These are phyloP conservation scores for Kwoniella shivajii DNA, from an alignment of 1,284 basidiomycete species.

Conservation along the genomic window DNA sequence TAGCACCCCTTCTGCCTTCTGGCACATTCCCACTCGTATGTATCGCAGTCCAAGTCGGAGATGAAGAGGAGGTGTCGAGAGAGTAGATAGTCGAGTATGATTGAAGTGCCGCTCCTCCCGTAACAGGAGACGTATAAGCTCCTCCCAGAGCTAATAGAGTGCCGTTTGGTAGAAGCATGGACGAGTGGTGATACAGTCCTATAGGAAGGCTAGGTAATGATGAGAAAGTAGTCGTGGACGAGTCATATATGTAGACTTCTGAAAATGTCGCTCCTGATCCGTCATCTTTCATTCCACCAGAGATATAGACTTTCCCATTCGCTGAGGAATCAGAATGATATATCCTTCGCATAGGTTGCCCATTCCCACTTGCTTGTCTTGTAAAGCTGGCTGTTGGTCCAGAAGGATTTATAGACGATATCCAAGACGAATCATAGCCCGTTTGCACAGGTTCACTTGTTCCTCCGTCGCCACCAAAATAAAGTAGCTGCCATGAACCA, in stretches of 20 bases:
- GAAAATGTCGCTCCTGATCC: constrained; percentile 67
- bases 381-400: constrained; percentile 22
- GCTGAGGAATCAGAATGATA: constrained; percentile 65
- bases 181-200: constrained; percentile 70
- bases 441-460: constrained; percentile 62
- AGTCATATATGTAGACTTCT: constrained; percentile 68
- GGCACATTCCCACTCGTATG: constrained; percentile 59
- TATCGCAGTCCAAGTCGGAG: constrained; percentile 61
- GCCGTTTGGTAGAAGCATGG: constrained; percentile 67
- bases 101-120: constrained; percentile 53
- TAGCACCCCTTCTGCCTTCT: constrained; percentile 67
- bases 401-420: constrained; percentile 54
- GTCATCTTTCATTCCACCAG: constrained; percentile 75
- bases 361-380: constrained; percentile 62
- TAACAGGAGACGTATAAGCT: constrained; percentile 58
- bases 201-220: constrained; percentile 65
- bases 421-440: constrained; percentile 64
- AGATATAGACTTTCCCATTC: constrained; percentile 62
- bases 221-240: constrained; percentile 58
- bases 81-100: constrained; percentile 66
- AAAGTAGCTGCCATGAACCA: constrained; percentile 55
- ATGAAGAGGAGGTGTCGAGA: constrained; percentile 63
- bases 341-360: constrained; percentile 71
- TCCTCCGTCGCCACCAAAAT: constrained; percentile 75
- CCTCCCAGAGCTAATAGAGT: constrained; percentile 76